Base-by-base conservation (phyloP, 306 rosid species). In the Acacia melanoxylon region DNA sequence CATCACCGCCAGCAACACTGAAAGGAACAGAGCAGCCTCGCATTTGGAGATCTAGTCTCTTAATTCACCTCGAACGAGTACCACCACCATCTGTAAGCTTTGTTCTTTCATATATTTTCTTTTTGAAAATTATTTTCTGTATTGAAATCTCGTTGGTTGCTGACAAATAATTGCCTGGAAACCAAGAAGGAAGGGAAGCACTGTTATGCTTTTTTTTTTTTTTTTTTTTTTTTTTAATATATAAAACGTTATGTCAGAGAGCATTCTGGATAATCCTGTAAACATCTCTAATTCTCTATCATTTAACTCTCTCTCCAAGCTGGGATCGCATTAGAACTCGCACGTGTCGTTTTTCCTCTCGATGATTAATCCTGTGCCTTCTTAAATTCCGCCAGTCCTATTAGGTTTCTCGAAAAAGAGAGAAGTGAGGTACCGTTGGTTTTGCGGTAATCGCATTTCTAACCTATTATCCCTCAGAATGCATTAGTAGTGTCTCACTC, bases 111-210 rank as follows among this genome's bases (percentile, higher is more conserved):
- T 42, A 13, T 31, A 6, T 5, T 29, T 63, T 27, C 2, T 37
- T 37, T 37, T 37, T 37, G 8, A 37, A 37, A 29, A 27, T 29
- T 71, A 7, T 6, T 48, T 72, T 72, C 33, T 58, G 62, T 72
- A 66, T 15, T 17, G 40, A 48, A 51, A 72, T 68, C 78, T 78
- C 78, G 84, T 78, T 83, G 84, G 46, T 56, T 81, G 40, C 48
- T 40, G 73, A 79, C 72, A 82, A 83, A 78, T 48, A 74, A 52
- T 68, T 33, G 0, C 65, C 31, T n/a, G 72, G 29, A 79, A 68
- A 33, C 24, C 61, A 33, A 19, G 25, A 29, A 9, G 6, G 19
- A 51, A 17, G 58, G 8, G 58, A 51, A 65, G 12, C 27, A 22
- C 24, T 16, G 10, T 22, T 22, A 16, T n/a, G 49, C 33, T n/a